phyloP scores from a whole-genome alignment of 306 rosid genomes.

The Fagus sylvatica region DNA sequence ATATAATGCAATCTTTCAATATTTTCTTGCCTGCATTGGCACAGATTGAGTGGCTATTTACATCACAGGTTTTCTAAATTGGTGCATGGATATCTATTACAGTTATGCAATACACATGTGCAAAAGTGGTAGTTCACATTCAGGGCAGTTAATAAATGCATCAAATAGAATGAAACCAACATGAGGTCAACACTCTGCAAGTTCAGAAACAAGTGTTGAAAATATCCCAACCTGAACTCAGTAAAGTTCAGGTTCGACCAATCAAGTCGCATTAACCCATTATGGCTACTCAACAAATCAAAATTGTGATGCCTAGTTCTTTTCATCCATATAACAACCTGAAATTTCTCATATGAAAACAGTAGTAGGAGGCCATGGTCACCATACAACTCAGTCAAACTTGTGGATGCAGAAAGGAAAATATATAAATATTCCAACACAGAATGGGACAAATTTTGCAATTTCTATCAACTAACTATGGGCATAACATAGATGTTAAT shows the following conservation, averaged over 20 bases:
- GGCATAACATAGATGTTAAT: neutral
- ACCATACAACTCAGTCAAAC: neutral
- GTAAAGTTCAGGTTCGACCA: neutral
- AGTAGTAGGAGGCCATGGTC: neutral
- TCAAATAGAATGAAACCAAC: too few relatives aligned
- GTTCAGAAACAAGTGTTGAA: neutral
- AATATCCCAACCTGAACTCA: neutral
- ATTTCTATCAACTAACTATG: neutral
- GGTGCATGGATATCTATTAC: too few relatives aligned
- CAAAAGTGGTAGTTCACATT: too few relatives aligned
- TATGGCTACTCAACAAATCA: too few relatives aligned
- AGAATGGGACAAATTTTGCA: neutral
- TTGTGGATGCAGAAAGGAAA: conserved; percentile 9
- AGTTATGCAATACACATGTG: too few relatives aligned
- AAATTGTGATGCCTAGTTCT: too few relatives aligned
- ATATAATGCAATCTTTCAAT: too few relatives aligned
- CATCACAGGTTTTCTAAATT: too few relatives aligned
- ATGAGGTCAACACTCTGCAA: too few relatives aligned
- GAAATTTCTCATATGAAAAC: neutral
- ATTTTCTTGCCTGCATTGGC: too few relatives aligned
- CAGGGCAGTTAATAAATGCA: too few relatives aligned
- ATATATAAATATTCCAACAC: neutral
- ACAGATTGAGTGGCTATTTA: too few relatives aligned
- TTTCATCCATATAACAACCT: neutral
- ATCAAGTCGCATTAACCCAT: neutral